Evolutionary conservation across 371 early-diverging fungal genomes (phyloP), one percentile per base, ranked within the genome.

Genomic region (Apophysomyces variabilis): DNA sequence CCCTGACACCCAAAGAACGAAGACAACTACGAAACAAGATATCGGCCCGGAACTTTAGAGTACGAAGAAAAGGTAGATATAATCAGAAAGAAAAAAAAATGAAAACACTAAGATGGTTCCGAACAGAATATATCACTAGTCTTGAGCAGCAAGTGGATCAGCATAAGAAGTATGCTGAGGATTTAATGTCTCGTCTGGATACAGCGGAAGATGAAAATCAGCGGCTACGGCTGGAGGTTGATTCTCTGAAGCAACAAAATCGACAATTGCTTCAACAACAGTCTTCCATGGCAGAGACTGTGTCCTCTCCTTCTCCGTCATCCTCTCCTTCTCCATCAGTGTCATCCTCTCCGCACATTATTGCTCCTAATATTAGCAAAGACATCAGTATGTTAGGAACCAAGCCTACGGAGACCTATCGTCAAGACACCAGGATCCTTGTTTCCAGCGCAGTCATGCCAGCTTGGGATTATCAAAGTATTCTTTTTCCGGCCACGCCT

Each of bases 11-110:
- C 5, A 92, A 91, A 67, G 93, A 94, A 71, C 81, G 92, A n/a
- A 78, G 93, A 35, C 93, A 92, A 69, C 66, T 93, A 61, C 81
- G 93, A n/a, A 94, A 94, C 81, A 93, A 93, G 67, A 88, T 93
- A 44, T 92, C 92, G 7, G 95, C 95, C 7, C 78, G 95, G 62
- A 92, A 91, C 68, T 94, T 94, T 72, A 85, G 95, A 56, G 87
- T 89, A 41, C 84, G 94, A 41, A 82, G 93, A 76, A 94, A 94
- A 81, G 92, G 91, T 90, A 83, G 73, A 18, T 16, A 32, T 32
- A 9, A 6, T 13, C 6, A 4, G 3, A 38, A 5, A 41, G 41
- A 4, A 38, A 59, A 36, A 36, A 14, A 16, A 6, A n/a, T 9
- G 5, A 21, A 21, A 21, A 7, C 16, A 5, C 54, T 50, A 16